phyloP scores from a whole-genome alignment of 2,329 filamentous ascomycete species.

The Pseudogymnoascus sp. region DNA sequence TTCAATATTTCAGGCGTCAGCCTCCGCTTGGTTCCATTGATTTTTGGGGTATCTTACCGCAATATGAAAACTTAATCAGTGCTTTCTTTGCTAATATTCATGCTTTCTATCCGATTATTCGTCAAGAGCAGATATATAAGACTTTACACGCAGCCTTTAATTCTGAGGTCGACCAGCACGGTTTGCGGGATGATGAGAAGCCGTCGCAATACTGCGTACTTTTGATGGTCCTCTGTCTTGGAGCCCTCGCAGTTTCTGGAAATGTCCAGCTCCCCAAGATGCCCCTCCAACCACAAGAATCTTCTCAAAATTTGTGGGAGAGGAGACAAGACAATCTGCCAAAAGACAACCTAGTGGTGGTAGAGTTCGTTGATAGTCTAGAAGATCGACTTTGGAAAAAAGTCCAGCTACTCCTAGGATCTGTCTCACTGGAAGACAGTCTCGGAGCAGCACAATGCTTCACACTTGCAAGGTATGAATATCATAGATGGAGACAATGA shows the following conservation, averaged over 20 bases:
- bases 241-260: constrained; percentile 11
- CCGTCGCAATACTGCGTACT: constrained; percentile 14
- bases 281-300: not conserved
- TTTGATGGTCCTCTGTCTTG: constrained; percentile 17
- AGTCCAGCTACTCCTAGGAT: constrained; percentile 19
- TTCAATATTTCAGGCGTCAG: not conserved
- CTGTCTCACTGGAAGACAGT: constrained; percentile 17
- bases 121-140: not conserved
- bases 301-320: not conserved
- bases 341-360: not conserved
- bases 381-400: constrained; percentile 15
- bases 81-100: constrained; percentile 23
- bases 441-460: constrained; percentile 22
- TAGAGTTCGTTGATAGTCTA: not conserved
- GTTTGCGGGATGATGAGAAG: not conserved
- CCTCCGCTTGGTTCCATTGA: not conserved
- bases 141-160: not conserved
- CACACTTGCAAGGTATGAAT: constrained; percentile 24
- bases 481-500: not conserved
- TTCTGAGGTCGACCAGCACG: not conserved
- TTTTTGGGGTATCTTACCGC: not conserved
- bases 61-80: constrained; percentile 1
- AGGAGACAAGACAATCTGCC: not conserved
- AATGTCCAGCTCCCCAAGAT: constrained; percentile 6
- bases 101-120: constrained; percentile 19